Conservation (phyloP, 257 asterid species). For the Phtheirospermum japonicum region DNA sequence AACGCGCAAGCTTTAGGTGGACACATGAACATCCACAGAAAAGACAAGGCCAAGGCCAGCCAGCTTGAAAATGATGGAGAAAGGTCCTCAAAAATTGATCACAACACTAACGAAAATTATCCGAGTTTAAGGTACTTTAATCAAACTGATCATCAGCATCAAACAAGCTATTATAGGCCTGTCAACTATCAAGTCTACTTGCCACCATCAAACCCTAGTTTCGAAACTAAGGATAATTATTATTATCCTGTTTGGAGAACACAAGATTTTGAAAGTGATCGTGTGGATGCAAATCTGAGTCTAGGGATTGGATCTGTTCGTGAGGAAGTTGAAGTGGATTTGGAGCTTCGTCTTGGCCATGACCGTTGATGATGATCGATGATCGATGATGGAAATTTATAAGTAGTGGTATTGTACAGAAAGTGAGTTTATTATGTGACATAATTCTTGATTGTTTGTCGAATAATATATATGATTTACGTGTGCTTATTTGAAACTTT, state of each 20-base stretch:
- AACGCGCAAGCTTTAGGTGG: slow-evolving; percentile 95
- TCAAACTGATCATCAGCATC: slow-evolving; percentile 24
- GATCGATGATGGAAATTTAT: no score
- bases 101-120: not conserved
- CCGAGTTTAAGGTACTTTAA: slow-evolving; percentile 29
- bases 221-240: slow-evolving; percentile 28
- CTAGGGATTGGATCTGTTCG: slow-evolving; percentile 37
- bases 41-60: slow-evolving; percentile 66
- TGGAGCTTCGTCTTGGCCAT: slow-evolving; percentile 92
- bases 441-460: no score
- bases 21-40: slow-evolving; percentile 89
- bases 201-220: slow-evolving; percentile 55
- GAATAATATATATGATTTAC: no score
- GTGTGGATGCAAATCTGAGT: slow-evolving; percentile 34
- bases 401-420: no score
- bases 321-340: slow-evolving; percentile 53
- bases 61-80: slow-evolving; percentile 26
- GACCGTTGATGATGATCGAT: slow-evolving; percentile 31
- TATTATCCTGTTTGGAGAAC: no score
- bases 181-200: slow-evolving; percentile 41
- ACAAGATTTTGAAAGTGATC: slow-evolving; percentile 13
- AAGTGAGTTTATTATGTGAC: no score
- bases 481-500: no score
- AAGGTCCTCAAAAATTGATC: not conserved
- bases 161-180: not conserved